Evolutionary conservation across 441 rosid species (phyloP).

Genomic region (Populus tomentosa): DNA sequence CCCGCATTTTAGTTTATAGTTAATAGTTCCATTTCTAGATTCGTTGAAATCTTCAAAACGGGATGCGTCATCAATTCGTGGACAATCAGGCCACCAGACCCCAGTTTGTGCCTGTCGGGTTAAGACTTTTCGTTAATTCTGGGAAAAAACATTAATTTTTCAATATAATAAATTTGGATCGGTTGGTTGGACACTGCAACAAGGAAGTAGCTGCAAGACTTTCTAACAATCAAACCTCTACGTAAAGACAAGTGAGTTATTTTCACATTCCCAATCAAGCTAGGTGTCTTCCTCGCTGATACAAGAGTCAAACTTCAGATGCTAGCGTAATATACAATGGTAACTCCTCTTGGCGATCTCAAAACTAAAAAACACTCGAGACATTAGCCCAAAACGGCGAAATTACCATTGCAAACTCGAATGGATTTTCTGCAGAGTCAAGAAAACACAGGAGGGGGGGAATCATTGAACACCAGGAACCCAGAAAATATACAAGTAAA

Average conservation of each 20-base stretch:
- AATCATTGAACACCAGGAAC: conserved; percentile 13
- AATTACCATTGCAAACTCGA: conserved; percentile 12
- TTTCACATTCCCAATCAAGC: neutral
- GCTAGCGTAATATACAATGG: conserved; percentile 4
- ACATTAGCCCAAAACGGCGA: neutral
- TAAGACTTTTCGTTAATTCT: no score
- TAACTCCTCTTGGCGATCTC: neutral
- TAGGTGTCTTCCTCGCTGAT: neutral
- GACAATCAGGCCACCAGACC: no score
- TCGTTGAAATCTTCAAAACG: neutral
- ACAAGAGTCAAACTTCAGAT: neutral
- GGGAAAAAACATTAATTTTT: no score
- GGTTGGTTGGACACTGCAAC: no score
- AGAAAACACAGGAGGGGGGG: neutral
- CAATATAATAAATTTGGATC: no score
- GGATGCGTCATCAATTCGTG: no score
- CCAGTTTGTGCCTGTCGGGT: no score
- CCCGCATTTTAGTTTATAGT: no score
- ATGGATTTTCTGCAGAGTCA: conserved; percentile 15
- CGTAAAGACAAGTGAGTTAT: neutral
- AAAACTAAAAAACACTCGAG: conserved; percentile 2
- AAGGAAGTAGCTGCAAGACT: neutral
- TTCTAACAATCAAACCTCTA: no score
- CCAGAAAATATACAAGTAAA: conserved; percentile 20
- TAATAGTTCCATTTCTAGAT: neutral